Base-by-base conservation (phyloP, 1,139 yeast species). In the Candida sp. region DNA sequence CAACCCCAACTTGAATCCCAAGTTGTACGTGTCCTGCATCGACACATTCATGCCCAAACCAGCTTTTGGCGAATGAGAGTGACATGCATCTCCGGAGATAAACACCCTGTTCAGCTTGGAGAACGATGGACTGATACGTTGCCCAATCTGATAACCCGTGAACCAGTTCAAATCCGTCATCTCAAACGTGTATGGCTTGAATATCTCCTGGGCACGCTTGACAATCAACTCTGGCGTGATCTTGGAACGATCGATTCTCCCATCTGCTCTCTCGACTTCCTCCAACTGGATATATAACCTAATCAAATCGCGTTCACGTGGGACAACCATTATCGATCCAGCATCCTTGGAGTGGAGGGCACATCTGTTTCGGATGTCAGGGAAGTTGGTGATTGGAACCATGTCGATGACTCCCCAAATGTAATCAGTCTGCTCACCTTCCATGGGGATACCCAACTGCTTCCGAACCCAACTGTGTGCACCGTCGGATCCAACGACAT, bases 41-140 rank as follows among this genome's bases (percentile, higher is more conserved):
- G 59, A 56, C 37, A 66, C 70, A 52, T 72, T 71, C 76, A 70
- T 69, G 42, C 76, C 76, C 54, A 72, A 77, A 37, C 73, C 76
- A 37, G 77, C 75, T 54, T 70, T 70, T 34, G 75, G 75, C 23
- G 74, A 69, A 52, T 70, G 75, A 7, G 75, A 69, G 54, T 70
- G 75, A 48, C 73, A 66, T n/a, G 75, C 76, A 55, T 71, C 76
- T 12, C 76, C 76, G 44, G 68, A 61, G 48, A 71, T 67, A 51
- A 71, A 72, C 22, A 69, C 70, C 12, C 73, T 58, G 45, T 59
- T 56, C 56, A 35, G 34, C 34, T 45, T 53, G 35, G 45, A 34
- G 57, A 71, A 72, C 5, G 54, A 44, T 23, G 64, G 60, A 23
- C 73, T 62, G 22, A 70, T 73, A 45, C 76, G 56, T 54, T 71